Evolutionary conservation across 257 asterid species (phyloP), one percentile per base, ranked within the genome.

Genomic region (Hygrophila difformis): DNA sequence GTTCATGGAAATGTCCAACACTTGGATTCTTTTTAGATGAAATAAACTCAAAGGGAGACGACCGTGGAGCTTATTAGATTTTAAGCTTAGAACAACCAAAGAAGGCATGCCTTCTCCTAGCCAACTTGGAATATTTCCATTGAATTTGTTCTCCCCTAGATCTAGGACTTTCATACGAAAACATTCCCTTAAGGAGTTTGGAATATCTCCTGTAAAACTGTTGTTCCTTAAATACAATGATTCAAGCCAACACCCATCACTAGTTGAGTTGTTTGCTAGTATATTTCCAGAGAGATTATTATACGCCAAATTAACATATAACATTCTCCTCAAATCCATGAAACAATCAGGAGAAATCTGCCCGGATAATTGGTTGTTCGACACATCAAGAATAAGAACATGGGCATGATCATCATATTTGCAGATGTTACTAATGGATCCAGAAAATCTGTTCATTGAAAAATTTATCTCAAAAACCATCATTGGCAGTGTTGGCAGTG

Each of bases 311-410:
- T 64, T 69, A 0, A 70, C 56, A 51, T 12, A 21, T 5, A 5
- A 16, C 23, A 54, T 36, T 1, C 7, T 35, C 34, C 23, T 18
- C 34, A 58, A 44, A 4, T 35, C n/a, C 41, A 2, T 26, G 54
- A 46, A 59, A 15, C 67, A 63, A 58, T 39, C 17, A 54, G 46
- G 77, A 74, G 51, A 63, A 45, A 48, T 74, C 66, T 23, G 65
- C 18, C 67, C 63, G 0, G 70, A 59, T 12, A 68, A 47, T 13
- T 12, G 55, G 62, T 60, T 69, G 19, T 60, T 19, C 11, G 69
- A 69, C 28, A 64, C 59, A 31, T 64, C 66, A n/a, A 64, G 39
- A 23, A 34, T 2, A 2, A 40, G 22, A 0, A 14, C 0, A 14
- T 0, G 0, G 14, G 6, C 4, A n/a, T 7, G 14, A 7, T 14